Base-by-base conservation (phyloP, 2,329 filamentous ascomycete species). In the Knufia fluminis region DNA sequence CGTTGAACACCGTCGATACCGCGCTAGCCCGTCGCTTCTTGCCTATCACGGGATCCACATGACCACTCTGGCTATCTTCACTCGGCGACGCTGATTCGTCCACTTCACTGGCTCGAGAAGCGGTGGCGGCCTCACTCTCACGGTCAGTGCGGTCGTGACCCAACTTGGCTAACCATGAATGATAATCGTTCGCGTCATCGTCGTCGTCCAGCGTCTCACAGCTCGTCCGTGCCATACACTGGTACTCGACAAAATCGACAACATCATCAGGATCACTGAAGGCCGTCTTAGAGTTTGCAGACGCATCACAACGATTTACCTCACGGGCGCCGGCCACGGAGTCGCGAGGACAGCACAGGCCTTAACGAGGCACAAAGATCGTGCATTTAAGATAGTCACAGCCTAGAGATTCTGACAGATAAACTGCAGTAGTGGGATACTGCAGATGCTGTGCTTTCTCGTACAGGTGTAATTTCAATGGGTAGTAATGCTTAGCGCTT, bases 191-290 rank as follows among this genome's bases (percentile, higher is more conserved):
- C 10, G 6, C 8, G 6, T 19, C 22, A 22, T 19, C 9, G 38
- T 17, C 38, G 9, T 9, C 19, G 4, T 41, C 8, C 38, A 24
- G 7, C 26, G 26, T 12, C 26, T 28, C 26, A 28, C 26, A 12
- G 17, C 38, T 41, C 19, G 10, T 12, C 22, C 17, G 38, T 17
- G 38, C 38, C 22, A 41, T 9, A 19, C 6, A 7, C n/a, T 90
- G 84, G 2, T 95, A 69, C 46, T 88, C 81, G 1, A 74, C 65
- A 54, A 90, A 86, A 0, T 80, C 79, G 16, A 86, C 68, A 0
- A 80, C 75, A 51, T 94, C 85, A 19, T 74, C 70, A 61, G 78
- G 85, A 1, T 77, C 77, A 20, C 88, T n/a, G n/a, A n/a, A 48
- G 24, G 43, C 51, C 22, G 48, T 53, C 12, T 44, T 50, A 12